Conservation (phyloP, 306 rosid species). For the Acmispon strigosus region DNA sequence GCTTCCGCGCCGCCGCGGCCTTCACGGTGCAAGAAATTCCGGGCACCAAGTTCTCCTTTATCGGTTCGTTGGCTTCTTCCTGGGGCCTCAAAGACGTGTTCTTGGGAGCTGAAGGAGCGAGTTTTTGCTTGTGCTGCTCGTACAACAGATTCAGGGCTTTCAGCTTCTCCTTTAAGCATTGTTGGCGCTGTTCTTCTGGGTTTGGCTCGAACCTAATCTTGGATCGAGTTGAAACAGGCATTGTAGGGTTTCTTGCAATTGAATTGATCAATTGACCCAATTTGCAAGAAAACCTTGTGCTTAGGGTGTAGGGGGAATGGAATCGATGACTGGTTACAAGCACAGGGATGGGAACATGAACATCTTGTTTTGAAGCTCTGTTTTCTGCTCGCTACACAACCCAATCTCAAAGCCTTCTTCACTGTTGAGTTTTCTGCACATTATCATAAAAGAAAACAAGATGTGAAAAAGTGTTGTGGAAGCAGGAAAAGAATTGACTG, state of each 20-base stretch:
- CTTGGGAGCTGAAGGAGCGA: conserved; percentile 42
- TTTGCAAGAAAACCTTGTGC: no score
- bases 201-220: conserved; percentile 22
- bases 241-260: conserved; percentile 15
- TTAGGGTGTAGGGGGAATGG: no score
- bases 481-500: no score
- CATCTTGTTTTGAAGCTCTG: no score
- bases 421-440: no score
- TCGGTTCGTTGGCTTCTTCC: conserved; percentile 7
- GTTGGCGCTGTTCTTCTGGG: conserved; percentile 33
- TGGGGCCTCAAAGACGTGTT: conserved; percentile 34
- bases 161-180: conserved; percentile 73
- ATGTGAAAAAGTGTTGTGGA: no score
- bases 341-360: no score
- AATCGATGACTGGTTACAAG: no score
- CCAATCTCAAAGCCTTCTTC: no score
- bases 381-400: no score
- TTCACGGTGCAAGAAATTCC: no score
- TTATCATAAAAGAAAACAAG: no score
- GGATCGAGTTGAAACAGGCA: conserved; percentile 79
- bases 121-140: conserved; percentile 61
- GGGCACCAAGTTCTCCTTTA: conserved; percentile 41
- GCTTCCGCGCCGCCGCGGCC: conserved; percentile 50
- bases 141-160: conserved; percentile 59
- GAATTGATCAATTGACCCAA: background rate